A percentile compares a stretch with the other conserved stretches of the same genome.
Evolutionary conservation across 2,329 filamentous ascomycete species (phyloP).

Genomic region (Fusarium avenaceum): DNA sequence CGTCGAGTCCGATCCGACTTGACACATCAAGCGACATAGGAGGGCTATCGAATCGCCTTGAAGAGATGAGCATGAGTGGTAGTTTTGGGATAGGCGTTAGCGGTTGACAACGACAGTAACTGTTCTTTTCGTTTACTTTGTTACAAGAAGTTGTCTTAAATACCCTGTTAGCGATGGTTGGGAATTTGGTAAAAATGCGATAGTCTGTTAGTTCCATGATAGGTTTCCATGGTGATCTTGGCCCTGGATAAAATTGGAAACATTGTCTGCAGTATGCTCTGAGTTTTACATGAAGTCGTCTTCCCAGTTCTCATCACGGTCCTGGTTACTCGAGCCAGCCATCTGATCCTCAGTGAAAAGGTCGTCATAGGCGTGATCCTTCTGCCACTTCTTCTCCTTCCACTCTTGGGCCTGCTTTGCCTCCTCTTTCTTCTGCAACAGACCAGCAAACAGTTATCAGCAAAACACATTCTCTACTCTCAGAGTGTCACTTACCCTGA

Average conservation of each 20-base stretch:
- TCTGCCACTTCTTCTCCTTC: slow-evolving; percentile 91
- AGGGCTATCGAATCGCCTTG: slow-evolving; percentile 50
- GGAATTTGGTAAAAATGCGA: background rate
- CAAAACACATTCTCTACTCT: background rate
- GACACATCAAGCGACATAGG: slow-evolving; percentile 49
- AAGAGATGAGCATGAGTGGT: slow-evolving; percentile 52
- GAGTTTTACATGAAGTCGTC: slow-evolving; percentile 89
- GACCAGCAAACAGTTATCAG: background rate
- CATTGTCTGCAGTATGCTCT: background rate
- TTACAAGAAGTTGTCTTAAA: slow-evolving; percentile 14
- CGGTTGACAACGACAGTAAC: slow-evolving; percentile 36
- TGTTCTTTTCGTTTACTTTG: background rate
- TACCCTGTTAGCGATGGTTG: slow-evolving; percentile 32
- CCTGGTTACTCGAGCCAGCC: slow-evolving; percentile 84
- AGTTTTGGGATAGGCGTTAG: slow-evolving; percentile 51
- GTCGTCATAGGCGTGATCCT: slow-evolving; percentile 98
- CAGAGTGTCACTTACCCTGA: slow-evolving; percentile 65
- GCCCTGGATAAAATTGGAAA: background rate
- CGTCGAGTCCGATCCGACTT: slow-evolving; percentile 49
- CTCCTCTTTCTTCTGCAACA: slow-evolving; percentile 79
- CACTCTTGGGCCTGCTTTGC: slow-evolving; percentile 80
- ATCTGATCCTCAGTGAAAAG: slow-evolving; percentile 87
- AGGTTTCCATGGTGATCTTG: slow-evolving; percentile 2
- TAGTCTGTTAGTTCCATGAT: background rate
- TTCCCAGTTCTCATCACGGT: slow-evolving; percentile 80